Conservation (phyloP, 1,284 basidiomycete genomes). For the Cutaneotrichosporon arboriforme region DNA sequence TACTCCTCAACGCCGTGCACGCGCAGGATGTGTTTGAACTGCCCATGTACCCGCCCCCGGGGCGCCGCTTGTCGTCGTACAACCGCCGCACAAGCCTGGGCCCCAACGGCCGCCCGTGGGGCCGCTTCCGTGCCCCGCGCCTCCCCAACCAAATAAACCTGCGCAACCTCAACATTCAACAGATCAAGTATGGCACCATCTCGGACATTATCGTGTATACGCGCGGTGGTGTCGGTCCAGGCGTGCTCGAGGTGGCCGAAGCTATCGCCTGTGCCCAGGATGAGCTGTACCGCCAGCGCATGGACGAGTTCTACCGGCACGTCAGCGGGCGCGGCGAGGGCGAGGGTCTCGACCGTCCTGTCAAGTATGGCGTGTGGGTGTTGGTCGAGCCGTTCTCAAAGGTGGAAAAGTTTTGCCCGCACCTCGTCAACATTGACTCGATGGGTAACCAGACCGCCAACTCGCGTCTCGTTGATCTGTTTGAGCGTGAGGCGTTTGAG, state of each 20-base stretch:
- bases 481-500: conserved; percentile 46
- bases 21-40: conserved; percentile 45
- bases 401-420: conserved; percentile 51
- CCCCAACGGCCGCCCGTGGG: conserved; percentile 5
- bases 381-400: conserved; percentile 59
- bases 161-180: conserved; percentile 48
- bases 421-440: conserved; percentile 54
- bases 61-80: conserved; percentile 8
- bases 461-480: conserved; percentile 50
- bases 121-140: conserved; percentile 36
- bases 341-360: conserved; percentile 47
- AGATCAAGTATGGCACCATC: conserved; percentile 75
- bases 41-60: conserved; percentile 22
- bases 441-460: conserved; percentile 44
- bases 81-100: conserved; percentile 1
- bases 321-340: conserved; percentile 18
- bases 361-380: conserved; percentile 81
- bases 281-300: conserved; percentile 36
- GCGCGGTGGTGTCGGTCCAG: conserved; percentile 48
- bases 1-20: conserved; percentile 44
- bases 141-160: conserved; percentile 46
- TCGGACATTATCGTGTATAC: conserved; percentile 86
- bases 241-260: conserved; percentile 53
- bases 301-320: conserved; percentile 38
- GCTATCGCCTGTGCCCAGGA: conserved; percentile 45